These are phyloP conservation scores for Amanita subjunquillea DNA, from an alignment of 768 basidiomycete species.

Conservation along the genomic window DNA sequence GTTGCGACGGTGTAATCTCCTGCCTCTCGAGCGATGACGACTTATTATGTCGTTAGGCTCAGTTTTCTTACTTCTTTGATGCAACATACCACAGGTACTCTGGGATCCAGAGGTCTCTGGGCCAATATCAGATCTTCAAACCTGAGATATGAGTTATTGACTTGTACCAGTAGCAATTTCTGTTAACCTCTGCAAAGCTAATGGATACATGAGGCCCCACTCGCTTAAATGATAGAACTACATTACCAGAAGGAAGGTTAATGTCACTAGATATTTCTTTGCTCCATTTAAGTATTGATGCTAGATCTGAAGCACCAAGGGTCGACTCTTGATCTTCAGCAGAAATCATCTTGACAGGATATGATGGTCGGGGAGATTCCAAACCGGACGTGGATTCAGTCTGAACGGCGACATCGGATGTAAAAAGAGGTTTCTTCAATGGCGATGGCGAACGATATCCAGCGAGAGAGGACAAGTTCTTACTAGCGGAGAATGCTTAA, in stretches of 20 bases:
- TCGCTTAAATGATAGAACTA: background rate
- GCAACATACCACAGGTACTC: constrained; percentile 41
- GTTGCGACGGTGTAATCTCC: constrained; percentile 67
- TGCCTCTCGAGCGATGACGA: constrained; percentile 58
- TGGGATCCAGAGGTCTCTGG: constrained; percentile 58
- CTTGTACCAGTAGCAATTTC: constrained; percentile 55
- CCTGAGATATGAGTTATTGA: background rate
- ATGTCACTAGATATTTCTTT: constrained; percentile 70
- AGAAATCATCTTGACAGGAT: constrained; percentile 21
- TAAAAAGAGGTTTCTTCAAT: constrained; percentile 44
- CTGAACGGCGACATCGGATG: constrained; percentile 54
- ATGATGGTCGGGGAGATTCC: constrained; percentile 15
- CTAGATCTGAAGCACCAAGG: constrained; percentile 51
- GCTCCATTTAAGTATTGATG: constrained; percentile 64
- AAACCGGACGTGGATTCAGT: constrained; percentile 32
- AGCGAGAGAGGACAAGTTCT: constrained; percentile 36
- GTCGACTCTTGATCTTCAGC: constrained; percentile 47
- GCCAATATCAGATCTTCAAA: constrained; percentile 4
- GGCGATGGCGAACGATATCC: constrained; percentile 36
- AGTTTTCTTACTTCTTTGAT: background rate
- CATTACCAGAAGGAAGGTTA: constrained; percentile 48
- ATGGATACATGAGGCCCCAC: background rate
- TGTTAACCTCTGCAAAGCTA: constrained; percentile 57
- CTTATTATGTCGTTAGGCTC: constrained; percentile 15
- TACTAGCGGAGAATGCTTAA: constrained; percentile 19